Evolutionary conservation across 164 flowering plant genomes (phyloP).

Genomic region (Vitis amurensis): DNA sequence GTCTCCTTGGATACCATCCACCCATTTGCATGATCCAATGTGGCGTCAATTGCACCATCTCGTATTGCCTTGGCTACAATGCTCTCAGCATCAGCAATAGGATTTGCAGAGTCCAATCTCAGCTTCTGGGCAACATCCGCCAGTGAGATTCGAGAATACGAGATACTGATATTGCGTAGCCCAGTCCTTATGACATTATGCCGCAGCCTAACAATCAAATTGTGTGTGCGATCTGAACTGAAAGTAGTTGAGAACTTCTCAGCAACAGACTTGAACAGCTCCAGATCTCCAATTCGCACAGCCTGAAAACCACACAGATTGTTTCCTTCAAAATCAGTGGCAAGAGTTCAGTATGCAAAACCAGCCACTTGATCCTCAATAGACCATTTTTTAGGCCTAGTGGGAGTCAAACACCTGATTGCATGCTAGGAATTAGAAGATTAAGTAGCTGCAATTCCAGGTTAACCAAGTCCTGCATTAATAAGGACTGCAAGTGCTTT

Average conservation of each 20-base stretch:
- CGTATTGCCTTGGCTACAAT: conserved; percentile 93
- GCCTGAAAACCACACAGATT: conserved; percentile 51
- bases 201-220: conserved; percentile 83
- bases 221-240: conserved; percentile 72
- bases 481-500: too few relatives aligned
- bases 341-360: background rate
- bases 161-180: conserved; percentile 85
- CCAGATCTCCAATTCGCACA: conserved; percentile 93
- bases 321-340: background rate
- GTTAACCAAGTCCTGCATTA: too few relatives aligned
- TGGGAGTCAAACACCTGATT: background rate
- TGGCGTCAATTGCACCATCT: conserved; percentile 95
- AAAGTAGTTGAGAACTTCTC: conserved; percentile 72
- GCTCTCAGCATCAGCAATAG: conserved; percentile 92
- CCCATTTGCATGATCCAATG: conserved; percentile 76
- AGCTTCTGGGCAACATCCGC: conserved; percentile 81
- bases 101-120: conserved; percentile 73
- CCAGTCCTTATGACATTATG: conserved; percentile 96
- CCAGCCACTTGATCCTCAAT: background rate
- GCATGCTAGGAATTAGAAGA: background rate
- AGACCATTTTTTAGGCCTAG: background rate
- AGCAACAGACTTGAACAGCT: conserved; percentile 71
- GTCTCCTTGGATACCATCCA: conserved; percentile 93
- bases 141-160: conserved; percentile 87
- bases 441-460: too few relatives aligned